Evolutionary conservation across 495 filamentous ascomycete species (phyloP), one percentile per base, ranked within the genome.

Genomic region (Tuber calosporum): DNA sequence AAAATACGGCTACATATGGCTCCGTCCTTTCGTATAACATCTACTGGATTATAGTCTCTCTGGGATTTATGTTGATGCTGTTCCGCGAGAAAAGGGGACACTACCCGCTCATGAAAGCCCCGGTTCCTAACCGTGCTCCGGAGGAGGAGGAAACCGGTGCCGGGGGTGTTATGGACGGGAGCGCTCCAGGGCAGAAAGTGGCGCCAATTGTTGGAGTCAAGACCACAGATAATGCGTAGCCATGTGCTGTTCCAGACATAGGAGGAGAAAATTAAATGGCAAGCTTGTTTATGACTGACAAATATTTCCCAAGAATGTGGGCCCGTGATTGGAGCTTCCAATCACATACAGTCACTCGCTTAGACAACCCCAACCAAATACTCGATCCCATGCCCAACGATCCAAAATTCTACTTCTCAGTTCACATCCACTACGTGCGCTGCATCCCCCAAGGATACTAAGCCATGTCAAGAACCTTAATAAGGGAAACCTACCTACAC

Each of bases 11-110:
- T 1, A 94, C 92, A 0, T 93, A 94, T 72, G 92, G 89, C 68
- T 90, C 89, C 0, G 90, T 95, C 53, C 88, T 97, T 73, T 88
- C 90, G 5, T 97, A 97, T 84, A 96, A 97, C 79, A 38, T 96
- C 6, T 97, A 96, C 84, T 97, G 87, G 91, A 83, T 96, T 39
- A 82, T 83, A 19, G 85, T 93, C 62, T 91, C 92, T 67, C 67
- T 85, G 37, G 84, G 83, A 1, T 90, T 93, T 77, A 70, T 87
- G 0, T 69, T 83, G 15, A 87, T 93, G 87, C 82, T 88, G 72
- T 92, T 88, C 81, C 86, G 86, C 36, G 92, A 94, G 81, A 86
- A 85, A 70, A 88, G 86, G 38, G 91, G 90, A 15, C 88, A 87
- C 75, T 90, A 86, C 84, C 90, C 91, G 26, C 83, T 92, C 68